phyloP scores from a whole-genome alignment of 768 basidiomycete species.

The Pleurotus djamor region DNA sequence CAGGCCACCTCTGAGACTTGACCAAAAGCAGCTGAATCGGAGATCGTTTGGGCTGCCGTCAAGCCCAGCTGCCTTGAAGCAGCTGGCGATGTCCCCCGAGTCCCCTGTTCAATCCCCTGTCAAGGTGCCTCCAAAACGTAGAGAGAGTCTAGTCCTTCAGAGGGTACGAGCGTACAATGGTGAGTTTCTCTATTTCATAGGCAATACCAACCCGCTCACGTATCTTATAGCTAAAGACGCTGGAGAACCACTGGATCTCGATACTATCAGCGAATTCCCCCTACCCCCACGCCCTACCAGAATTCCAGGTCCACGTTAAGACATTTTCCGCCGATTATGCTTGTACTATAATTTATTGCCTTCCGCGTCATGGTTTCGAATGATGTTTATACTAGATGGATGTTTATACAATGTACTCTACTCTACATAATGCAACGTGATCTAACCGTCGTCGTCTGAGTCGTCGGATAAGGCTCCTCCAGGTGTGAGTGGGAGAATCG shows the following conservation, averaged over 20 bases:
- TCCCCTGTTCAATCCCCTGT: constrained; percentile 1
- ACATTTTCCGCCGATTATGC: not conserved
- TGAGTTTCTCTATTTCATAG: constrained; percentile 8
- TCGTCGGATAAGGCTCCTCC: not conserved
- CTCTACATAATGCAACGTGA: constrained; percentile 5
- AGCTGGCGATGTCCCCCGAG: not conserved
- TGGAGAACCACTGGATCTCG: constrained; percentile 14
- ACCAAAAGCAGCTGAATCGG: constrained; percentile 1
- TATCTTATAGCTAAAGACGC: constrained; percentile 7
- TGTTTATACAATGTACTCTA: constrained; percentile 10
- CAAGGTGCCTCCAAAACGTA: constrained; percentile 15
- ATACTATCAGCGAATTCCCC: constrained; percentile 34
- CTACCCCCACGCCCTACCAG: constrained; percentile 29
- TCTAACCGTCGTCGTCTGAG: constrained; percentile 3
- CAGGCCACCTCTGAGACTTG: not conserved
- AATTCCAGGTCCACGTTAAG: not conserved
- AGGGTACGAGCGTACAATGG: constrained; percentile 27
- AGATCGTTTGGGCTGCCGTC: constrained; percentile 5
- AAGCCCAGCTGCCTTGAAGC: not conserved
- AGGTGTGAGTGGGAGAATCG: not conserved
- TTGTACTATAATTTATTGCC: constrained; percentile 19
- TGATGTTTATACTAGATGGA: constrained; percentile 9
- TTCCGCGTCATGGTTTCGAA: constrained; percentile 16
- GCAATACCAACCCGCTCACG: constrained; percentile 4
- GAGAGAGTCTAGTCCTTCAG: constrained; percentile 36